These are phyloP conservation scores for Tulasnella sp. DNA, from an alignment of 768 basidiomycete species.

Conservation along the genomic window DNA sequence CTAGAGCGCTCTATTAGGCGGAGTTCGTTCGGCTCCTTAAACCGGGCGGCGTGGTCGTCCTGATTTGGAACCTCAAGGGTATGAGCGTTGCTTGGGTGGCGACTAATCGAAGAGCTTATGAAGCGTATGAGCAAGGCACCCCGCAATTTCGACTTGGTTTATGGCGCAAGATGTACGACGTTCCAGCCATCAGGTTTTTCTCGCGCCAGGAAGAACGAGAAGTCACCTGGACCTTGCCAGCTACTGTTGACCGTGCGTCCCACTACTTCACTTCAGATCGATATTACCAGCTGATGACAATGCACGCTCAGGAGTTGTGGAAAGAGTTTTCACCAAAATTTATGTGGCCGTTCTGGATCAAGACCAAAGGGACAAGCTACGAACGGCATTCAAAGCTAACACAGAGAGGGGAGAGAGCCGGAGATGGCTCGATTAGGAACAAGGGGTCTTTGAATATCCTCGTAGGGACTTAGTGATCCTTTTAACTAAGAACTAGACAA, in stretches of 20 bases:
- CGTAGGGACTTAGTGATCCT: conserved; percentile 59
- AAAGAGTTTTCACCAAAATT: conserved; percentile 74
- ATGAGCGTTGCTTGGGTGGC: conserved; percentile 65
- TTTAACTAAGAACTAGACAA: conserved; percentile 36
- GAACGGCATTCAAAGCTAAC: conserved; percentile 45
- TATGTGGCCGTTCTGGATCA: conserved; percentile 62
- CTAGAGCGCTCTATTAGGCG: conserved; percentile 24
- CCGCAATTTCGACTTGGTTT: conserved; percentile 74
- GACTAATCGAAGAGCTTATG: conserved; percentile 58
- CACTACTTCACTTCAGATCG: background rate
- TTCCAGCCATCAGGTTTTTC: conserved; percentile 57
- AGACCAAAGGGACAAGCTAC: conserved; percentile 49
- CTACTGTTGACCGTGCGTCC: conserved; percentile 39
- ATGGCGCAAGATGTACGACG: conserved; percentile 67
- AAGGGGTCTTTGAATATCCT: conserved; percentile 72
- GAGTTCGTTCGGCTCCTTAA: conserved; percentile 80
- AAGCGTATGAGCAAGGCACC: conserved; percentile 58
- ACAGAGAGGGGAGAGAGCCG: conserved; percentile 54
- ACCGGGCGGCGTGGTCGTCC: conserved; percentile 57
- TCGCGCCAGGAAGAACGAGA: conserved; percentile 46
- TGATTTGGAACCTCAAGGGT: conserved; percentile 92
- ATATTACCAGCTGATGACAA: background rate
- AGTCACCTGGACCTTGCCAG: conserved; percentile 47
- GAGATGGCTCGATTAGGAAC: conserved; percentile 67
- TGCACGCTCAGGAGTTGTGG: conserved; percentile 36